These are phyloP conservation scores for Chlorophyllum brunneum DNA, from an alignment of 768 basidiomycete species.

Conservation along the genomic window DNA sequence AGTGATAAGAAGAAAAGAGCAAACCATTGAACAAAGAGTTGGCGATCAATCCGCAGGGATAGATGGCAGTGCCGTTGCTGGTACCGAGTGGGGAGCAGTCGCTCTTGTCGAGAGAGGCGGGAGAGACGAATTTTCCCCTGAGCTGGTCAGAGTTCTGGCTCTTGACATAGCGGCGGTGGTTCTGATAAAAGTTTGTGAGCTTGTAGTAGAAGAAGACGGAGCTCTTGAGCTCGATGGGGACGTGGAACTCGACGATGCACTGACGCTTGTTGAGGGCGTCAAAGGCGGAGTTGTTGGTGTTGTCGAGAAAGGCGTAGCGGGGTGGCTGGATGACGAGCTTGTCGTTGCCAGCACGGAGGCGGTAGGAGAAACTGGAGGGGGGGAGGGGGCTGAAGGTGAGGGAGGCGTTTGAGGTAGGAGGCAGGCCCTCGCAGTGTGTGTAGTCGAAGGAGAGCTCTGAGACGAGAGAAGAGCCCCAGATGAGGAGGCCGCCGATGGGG, in stretches of 20 bases:
- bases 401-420: constrained; percentile 35
- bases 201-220: constrained; percentile 95
- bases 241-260: constrained; percentile 79
- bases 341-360: constrained; percentile 52
- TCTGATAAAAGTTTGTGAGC: constrained; percentile 95
- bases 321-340: constrained; percentile 40
- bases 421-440: constrained; percentile 78
- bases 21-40: constrained; percentile 95
- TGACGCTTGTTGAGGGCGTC: constrained; percentile 42
- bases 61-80: constrained; percentile 56
- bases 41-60: constrained; percentile 96
- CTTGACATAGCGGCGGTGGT: constrained; percentile 96
- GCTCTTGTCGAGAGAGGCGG: constrained; percentile 50
- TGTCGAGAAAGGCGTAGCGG: constrained; percentile 70
- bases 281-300: constrained; percentile 41
- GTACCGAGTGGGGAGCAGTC: constrained; percentile 89
- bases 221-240: constrained; percentile 71
- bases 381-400: constrained; percentile 53
- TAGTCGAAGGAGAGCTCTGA: constrained; percentile 96
- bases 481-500: constrained; percentile 90
- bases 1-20: constrained; percentile 16
- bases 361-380: constrained; percentile 62
- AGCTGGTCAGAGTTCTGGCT: constrained; percentile 84
- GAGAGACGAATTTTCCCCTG: constrained; percentile 59
- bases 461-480: constrained; percentile 83